Evolutionary conservation across 306 rosid genomes (phyloP).

Genomic region (Cicer arietinum): DNA sequence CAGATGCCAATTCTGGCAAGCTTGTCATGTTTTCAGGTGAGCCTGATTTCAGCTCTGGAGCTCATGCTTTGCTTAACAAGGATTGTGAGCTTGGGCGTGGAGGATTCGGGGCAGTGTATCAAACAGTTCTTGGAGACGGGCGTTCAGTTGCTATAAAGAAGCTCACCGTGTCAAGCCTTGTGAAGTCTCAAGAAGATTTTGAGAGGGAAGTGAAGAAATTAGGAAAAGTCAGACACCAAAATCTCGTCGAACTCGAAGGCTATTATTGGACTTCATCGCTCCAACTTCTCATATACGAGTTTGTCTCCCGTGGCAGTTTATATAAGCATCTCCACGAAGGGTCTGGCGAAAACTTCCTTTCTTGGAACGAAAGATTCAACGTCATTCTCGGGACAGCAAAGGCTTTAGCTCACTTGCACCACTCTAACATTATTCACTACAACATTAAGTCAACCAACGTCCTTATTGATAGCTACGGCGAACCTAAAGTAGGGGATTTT

Average conservation of each 20-base stretch:
- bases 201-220: constrained; percentile 94
- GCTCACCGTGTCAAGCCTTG: constrained; percentile 97
- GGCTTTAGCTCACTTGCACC: constrained; percentile 93
- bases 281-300: constrained; percentile 92
- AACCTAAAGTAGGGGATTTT: constrained; percentile 89
- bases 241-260: constrained; percentile 93
- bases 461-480: constrained; percentile 77
- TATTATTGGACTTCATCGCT: constrained; percentile 99
- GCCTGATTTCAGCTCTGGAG: constrained; percentile 93
- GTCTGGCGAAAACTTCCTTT: constrained; percentile 75
- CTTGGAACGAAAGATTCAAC: constrained; percentile 94
- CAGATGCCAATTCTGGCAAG: constrained; percentile 96
- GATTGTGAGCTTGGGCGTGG: constrained; percentile 99
- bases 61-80: constrained; percentile 96
- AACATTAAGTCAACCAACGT: constrained; percentile 94
- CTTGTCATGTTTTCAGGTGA: constrained; percentile 99
- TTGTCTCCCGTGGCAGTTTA: constrained; percentile 82
- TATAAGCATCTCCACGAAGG: constrained; percentile 96
- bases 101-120: constrained; percentile 93
- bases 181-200: constrained; percentile 94
- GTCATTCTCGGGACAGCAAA: constrained; percentile 89
- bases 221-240: constrained; percentile 86
- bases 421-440: constrained; percentile 83
- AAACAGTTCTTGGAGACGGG: constrained; percentile 87
- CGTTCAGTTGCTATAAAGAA: constrained; percentile 96